Conservation (phyloP, 192 early-diverging fungal genomes). For the Backusella parvicylindrica region DNA sequence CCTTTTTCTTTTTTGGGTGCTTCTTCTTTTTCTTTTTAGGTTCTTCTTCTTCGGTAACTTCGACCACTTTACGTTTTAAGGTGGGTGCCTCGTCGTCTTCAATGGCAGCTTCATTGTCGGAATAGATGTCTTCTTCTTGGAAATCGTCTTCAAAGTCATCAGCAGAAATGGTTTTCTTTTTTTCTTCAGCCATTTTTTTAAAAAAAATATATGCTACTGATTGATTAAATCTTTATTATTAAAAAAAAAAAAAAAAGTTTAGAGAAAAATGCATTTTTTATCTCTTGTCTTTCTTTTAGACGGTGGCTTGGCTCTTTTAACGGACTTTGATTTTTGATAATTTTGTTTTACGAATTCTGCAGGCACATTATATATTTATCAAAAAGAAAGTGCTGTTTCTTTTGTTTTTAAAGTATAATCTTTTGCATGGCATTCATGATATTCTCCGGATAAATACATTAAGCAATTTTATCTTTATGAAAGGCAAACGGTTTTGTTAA, state of each 20-base stretch:
- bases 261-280: not conserved
- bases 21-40: constrained; percentile 40
- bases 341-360: not conserved
- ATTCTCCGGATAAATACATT: too few relatives aligned
- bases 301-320: not conserved
- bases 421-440: too few relatives aligned
- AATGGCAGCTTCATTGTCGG: constrained; percentile 24
- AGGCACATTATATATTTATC: not conserved
- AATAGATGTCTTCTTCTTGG: constrained; percentile 36
- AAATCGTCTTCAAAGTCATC: constrained; percentile 53
- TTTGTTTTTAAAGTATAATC: too few relatives aligned
- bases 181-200: constrained; percentile 8
- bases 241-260: not conserved
- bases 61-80: constrained; percentile 30
- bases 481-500: too few relatives aligned
- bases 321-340: not conserved
- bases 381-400: too few relatives aligned
- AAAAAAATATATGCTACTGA: not conserved
- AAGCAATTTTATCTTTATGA: too few relatives aligned
- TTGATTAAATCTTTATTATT: not conserved
- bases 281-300: not conserved
- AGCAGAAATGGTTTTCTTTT: constrained; percentile 30
- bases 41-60: constrained; percentile 4
- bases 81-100: constrained; percentile 18
- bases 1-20: constrained; percentile 35